Evolutionary conservation across 2,329 filamentous ascomycete genomes (phyloP).

Genomic region (Fusarium caatingaense): DNA sequence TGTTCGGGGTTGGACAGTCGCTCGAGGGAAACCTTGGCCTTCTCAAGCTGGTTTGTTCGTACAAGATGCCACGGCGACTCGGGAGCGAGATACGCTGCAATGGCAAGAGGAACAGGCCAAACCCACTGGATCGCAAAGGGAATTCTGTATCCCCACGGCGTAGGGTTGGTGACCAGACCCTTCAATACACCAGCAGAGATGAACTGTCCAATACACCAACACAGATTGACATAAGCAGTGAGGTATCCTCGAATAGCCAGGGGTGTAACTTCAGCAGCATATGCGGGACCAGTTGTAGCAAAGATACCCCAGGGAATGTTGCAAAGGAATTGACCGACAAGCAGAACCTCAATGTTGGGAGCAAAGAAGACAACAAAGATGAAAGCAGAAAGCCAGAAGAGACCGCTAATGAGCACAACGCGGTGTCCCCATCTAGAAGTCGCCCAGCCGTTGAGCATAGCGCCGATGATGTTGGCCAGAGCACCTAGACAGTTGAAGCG

Average conservation of each 20-base stretch:
- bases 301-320: constrained; percentile 60
- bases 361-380: constrained; percentile 64
- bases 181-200: constrained; percentile 56
- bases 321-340: constrained; percentile 61
- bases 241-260: constrained; percentile 57
- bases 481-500: constrained; percentile 55
- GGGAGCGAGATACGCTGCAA: constrained; percentile 50
- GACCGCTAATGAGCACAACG: constrained; percentile 55
- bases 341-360: constrained; percentile 55
- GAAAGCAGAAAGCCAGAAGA: constrained; percentile 56
- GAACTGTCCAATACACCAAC: constrained; percentile 58
- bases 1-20: constrained; percentile 49
- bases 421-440: constrained; percentile 58
- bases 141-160: constrained; percentile 54
- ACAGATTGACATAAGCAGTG: constrained; percentile 59
- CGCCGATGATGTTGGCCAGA: constrained; percentile 54
- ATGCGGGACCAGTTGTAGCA: constrained; percentile 56
- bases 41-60: constrained; percentile 48
- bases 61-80: constrained; percentile 55
- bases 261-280: constrained; percentile 58
- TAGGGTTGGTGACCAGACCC: constrained; percentile 51
- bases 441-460: constrained; percentile 56
- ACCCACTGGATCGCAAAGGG: constrained; percentile 57
- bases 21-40: constrained; percentile 48
- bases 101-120: constrained; percentile 51